Evolutionary conservation across 106 monocot genomes (phyloP), one percentile per base, ranked within the genome.

Genomic region (Allium fistulosum): DNA sequence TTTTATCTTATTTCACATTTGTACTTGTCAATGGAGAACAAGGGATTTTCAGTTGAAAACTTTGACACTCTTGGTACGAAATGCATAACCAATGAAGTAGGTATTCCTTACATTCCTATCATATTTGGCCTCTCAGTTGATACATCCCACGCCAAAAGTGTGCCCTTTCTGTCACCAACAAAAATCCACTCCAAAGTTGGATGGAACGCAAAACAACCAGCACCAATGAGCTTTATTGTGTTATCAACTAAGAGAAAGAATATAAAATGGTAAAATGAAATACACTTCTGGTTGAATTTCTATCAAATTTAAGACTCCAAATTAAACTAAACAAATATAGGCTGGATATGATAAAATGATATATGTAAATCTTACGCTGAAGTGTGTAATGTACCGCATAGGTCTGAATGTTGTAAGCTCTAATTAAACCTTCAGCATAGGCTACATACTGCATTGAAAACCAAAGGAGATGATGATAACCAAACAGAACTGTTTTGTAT

Each of bases 111-210:
- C 97, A 99, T 99, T 75, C 97, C 97, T 67, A 99, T 99, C 90
- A 99, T 87, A 74, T 79, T 85, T 71, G 97, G 97, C 22, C 87
- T 87, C 71, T 93, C 92, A 63, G 93, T 90, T 65, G 97, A 99
- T 49, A 99, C 97, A 76, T 99, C 97, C 97, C 97, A 99, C 56
- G 92, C 97, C 75, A 99, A 75, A 76, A 99, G 87, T 47, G 92
- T 71, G 52, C 97, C 97, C 53, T 77, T 78, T 63, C 92, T 82
- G 59, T 99, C 97, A 72, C 97, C 97, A 73, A 99, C 74, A 80
- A 99, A 99, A 59, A 99, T 81, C 92, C 92, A 93, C 67, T 99
- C 97, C 67, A 99, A 66, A 60, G 92, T 93, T 68, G 97, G 97
- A 87, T 99, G 97, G 76, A 99, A 99, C 48, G 89, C 89, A 77